Evolutionary conservation across 495 filamentous ascomycete species (phyloP).

Genomic region (Penicillium goetzii): DNA sequence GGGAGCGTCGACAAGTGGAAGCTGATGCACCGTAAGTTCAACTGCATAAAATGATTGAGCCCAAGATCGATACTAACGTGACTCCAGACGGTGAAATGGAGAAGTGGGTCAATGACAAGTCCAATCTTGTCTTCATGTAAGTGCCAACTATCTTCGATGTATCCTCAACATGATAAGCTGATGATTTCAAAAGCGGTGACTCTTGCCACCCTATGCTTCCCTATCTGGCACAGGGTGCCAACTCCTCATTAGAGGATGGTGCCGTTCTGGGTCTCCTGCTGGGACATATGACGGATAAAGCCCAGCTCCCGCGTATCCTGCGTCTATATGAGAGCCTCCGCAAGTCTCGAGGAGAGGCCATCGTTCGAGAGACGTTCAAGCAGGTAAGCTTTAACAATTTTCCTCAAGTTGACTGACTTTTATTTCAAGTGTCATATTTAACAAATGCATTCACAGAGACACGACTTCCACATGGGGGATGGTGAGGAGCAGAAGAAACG

Average conservation of each 20-base stretch:
- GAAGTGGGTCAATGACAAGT: constrained; percentile 41
- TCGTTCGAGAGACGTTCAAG: constrained; percentile 56
- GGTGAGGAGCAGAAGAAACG: constrained; percentile 58
- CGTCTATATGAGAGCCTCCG: constrained; percentile 62
- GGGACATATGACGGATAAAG: constrained; percentile 39
- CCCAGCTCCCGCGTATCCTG: constrained; percentile 53
- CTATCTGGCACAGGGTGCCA: constrained; percentile 64
- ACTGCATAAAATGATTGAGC: background rate
- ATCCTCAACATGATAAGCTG: background rate
- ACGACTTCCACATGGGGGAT: constrained; percentile 63
- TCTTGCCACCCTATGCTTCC: constrained; percentile 71
- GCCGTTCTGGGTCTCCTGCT: constrained; percentile 53
- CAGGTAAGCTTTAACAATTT: constrained; percentile 29
- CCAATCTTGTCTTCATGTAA: constrained; percentile 45
- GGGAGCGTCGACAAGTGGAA: constrained; percentile 61
- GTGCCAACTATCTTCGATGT: background rate
- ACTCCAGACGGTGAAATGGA: constrained; percentile 42
- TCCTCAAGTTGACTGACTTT: background rate
- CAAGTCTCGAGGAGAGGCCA: constrained; percentile 61
- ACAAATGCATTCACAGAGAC: constrained; percentile 40
- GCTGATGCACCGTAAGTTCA: constrained; percentile 58
- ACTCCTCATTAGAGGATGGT: constrained; percentile 55
- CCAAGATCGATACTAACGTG: background rate
- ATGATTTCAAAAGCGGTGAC: constrained; percentile 49
- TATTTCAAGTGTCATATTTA: background rate